A percentile compares a stretch with the other conserved stretches of the same genome.
Evolutionary conservation across 257 asterid species (phyloP).

Genomic region (Scutellaria barbata): DNA sequence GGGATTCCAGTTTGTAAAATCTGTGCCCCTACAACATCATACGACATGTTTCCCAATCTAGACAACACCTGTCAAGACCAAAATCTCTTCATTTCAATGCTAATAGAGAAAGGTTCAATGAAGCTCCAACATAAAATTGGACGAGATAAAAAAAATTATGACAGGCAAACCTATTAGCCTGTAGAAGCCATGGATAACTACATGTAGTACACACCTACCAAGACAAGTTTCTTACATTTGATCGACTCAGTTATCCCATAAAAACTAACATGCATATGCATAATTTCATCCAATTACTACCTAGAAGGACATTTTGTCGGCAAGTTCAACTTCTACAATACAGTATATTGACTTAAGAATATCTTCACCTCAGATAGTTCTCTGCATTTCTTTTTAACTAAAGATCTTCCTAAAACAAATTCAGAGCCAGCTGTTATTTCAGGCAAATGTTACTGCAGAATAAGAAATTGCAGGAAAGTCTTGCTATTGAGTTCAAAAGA

Average conservation of each 20-base stretch:
- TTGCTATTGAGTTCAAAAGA: no score
- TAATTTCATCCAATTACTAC: neutral
- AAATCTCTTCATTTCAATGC: conserved; percentile 24
- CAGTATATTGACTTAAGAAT: neutral
- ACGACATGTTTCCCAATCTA: conserved; percentile 95
- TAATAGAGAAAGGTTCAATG: conserved; percentile 20
- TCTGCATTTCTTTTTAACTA: neutral
- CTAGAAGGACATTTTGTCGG: neutral
- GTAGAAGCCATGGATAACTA: neutral
- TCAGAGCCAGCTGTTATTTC: conserved; percentile 3
- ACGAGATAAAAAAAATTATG: neutral
- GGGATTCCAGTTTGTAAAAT: conserved; percentile 97
- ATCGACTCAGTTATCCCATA: neutral
- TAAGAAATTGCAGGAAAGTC: neutral
- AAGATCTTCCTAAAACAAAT: conserved; percentile 2
- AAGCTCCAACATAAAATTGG: conserved; percentile 5
- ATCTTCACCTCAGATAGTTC: neutral
- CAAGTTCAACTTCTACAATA: neutral
- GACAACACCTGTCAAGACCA: conserved; percentile 65
- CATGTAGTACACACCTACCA: neutral
- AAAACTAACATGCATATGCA: neutral
- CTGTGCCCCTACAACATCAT: conserved; percentile 87
- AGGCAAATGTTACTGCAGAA: neutral
- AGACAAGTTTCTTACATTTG: neutral
- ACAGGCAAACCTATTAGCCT: neutral